Conservation (phyloP, 805 yeast genomes). For the Cyberlindnera mycetangii region DNA sequence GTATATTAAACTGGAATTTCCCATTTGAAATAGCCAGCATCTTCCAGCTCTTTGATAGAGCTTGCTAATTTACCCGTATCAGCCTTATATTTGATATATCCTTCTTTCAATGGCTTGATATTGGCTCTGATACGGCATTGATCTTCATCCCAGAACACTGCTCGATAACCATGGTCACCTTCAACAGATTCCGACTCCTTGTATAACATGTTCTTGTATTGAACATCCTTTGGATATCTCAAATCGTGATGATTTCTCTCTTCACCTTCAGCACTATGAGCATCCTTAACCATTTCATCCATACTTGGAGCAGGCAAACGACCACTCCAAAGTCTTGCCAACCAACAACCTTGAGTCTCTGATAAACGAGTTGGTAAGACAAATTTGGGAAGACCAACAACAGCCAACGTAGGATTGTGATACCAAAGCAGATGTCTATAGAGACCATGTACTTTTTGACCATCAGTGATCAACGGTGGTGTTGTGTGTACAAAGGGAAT, state of each 20-base stretch:
- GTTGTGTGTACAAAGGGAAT: slow-evolving; percentile 53
- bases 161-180: slow-evolving; percentile 42
- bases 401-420: slow-evolving; percentile 60
- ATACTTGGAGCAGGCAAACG: slow-evolving; percentile 47
- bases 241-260: slow-evolving; percentile 51
- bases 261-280: slow-evolving; percentile 42
- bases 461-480: slow-evolving; percentile 39
- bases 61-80: slow-evolving; percentile 37
- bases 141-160: slow-evolving; percentile 50
- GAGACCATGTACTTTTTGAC: slow-evolving; percentile 46
- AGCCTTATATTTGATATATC: slow-evolving; percentile 38
- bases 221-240: slow-evolving; percentile 54
- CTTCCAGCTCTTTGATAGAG: slow-evolving; percentile 38
- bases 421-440: slow-evolving; percentile 59
- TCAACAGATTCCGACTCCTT: slow-evolving; percentile 36
- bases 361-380: slow-evolving; percentile 62
- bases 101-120: slow-evolving; percentile 43
- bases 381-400: slow-evolving; percentile 59
- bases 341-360: slow-evolving; percentile 61
- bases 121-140: slow-evolving; percentile 42
- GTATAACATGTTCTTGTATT: slow-evolving; percentile 49
- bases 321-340: slow-evolving; percentile 61
- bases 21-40: slow-evolving; percentile 34
- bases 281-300: slow-evolving; percentile 45
- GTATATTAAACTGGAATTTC: slow-evolving; percentile 17